Base-by-base conservation (phyloP, 805 yeast species). In the Cyberlindnera xylosilytica region DNA sequence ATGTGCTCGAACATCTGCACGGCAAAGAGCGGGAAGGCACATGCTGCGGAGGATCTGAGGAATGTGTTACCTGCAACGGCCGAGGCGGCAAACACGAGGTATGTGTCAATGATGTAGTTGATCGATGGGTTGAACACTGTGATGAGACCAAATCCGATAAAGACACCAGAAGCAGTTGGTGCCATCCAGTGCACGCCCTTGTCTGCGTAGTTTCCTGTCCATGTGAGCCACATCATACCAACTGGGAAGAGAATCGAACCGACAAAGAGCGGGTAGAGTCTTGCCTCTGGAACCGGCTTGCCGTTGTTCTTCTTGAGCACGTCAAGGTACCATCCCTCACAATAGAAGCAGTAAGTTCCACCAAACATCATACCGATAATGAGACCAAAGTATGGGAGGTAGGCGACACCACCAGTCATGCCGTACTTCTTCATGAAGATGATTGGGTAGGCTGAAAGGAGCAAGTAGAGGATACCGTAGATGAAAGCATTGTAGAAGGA, bases 151-250 rank as follows among this genome's bases (percentile, higher is more conserved):
- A 74, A 76, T 11, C 89, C 90, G 29, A 78, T 73, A 55, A 81
- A 72, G 4, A 75, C 46, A 49, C 87, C 83, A 22, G 86, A 78
- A 22, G 78, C 64, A 2, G 84, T 74, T 31, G 95, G 93, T n/a
- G 77, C 86, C 54, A 80, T 81, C 91, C 91, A 89, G 58, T 83
- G 96, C 29, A 87, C n/a, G 10, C 24, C 77, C 33, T 64, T 63
- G 27, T 81, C 63, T 37, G 76, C 81, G 63, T 81, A 89, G 49
- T 78, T 74, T 58, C 96, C 96, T 9, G 91, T 69, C 96, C 96
- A 89, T 44, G 86, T 78, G 61, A 89, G 72, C 96, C 96, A 85
- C 56, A 88, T 72, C 48, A 88, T 68, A 40, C 96, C 96, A 40
- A 78, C 69, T 22, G 95, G 83, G 68, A 89, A 87, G 8, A 74